Evolutionary conservation across 306 rosid genomes (phyloP), one percentile per base, ranked within the genome.

Genomic region (Quercus cerris): DNA sequence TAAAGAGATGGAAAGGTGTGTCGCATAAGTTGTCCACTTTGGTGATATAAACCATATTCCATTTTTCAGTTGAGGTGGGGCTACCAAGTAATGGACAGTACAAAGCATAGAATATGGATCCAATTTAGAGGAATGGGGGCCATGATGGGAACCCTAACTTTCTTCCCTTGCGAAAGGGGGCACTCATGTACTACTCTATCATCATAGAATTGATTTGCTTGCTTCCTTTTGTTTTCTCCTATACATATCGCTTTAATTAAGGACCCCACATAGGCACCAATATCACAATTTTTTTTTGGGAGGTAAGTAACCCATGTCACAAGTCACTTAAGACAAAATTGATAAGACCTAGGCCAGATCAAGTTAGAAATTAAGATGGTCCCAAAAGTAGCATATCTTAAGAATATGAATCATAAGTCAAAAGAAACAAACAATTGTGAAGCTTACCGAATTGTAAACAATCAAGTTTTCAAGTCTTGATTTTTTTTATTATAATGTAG

Each of bases 81-180:
- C 75, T 85, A 84, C 30, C 63, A 70, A 81, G 76, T 73, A 78
- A 73, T 81, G 86, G 87, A 84, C 68, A 80, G 85, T 83, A 86
- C 82, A 88, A 84, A 75, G 90, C 89, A 83, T 86, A 86, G 78
- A 91, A 86, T 90, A 90, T 87, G 87, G 86, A 90, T 87, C 81
- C 54, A 80, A 80, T 78, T 84, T 80, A 86, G 79, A 72, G 71
- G 85, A 71, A 81, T 71, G 85, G 84, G 88, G 87, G 85, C 87
- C 88, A 87, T 86, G 86, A 82, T 85, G 81, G 76, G 59, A 44
- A 87, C 88, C 92, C 95, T 74, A 89, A 88, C 87, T 92, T 86
- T 89, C 89, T 82, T 90, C 78, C 84, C 94, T 90, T 79, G 90
- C 80, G 89, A 85, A 90, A 90, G 83, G 85, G 90, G 86, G 82